Evolutionary conservation across 768 basidiomycete species (phyloP), one percentile per base, ranked within the genome.

Genomic region (Sarcodon aspratus): DNA sequence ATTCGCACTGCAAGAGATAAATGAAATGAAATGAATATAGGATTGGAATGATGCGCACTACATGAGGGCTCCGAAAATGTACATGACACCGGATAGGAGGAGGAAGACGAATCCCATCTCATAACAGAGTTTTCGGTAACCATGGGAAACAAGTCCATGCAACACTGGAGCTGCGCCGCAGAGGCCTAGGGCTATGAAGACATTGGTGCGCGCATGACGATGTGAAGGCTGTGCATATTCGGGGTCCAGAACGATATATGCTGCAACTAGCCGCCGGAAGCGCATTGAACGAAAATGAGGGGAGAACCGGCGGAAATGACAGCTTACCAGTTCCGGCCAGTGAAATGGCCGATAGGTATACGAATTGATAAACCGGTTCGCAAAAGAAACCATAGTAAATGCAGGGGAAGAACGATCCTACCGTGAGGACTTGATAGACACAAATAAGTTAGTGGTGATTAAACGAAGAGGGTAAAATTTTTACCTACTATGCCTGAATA

Each of bases 371-470:
- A 36, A 64, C 57, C 7, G 73, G 69, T 32, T 82, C 69, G 58
- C 85, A 87, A 65, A 74, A 85, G 63, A 87, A 88, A 2, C 77
- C 82, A 60, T 89, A 91, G 59, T 83, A 85, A 36, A 93, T 67
- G 53, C 72, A 77, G 6, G 90, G 85, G 54, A 79, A 78, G 62
- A 82, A 83, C 33, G 87, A 90, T 21, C 90, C 91, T 40, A 85
- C 79, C 37, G 70, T 87, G 48, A 89, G 72, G 33, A 80, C 73
- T 73, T 45, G 48, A 33, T 21, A 43, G 17, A 52, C 27, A 35
- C 21, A 44, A 38, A 27, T 45, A 45, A 50, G 35, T 47, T 49
- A 46, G 47, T 21, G 12, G 12, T 42, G 36, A 43, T 13, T 33
- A 27, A 35, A 15, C 38, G 37, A 38, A 44, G n/a, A 40, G 6